phyloP scores from a whole-genome alignment of 306 rosid species.

The Acacia crassicarpa region DNA sequence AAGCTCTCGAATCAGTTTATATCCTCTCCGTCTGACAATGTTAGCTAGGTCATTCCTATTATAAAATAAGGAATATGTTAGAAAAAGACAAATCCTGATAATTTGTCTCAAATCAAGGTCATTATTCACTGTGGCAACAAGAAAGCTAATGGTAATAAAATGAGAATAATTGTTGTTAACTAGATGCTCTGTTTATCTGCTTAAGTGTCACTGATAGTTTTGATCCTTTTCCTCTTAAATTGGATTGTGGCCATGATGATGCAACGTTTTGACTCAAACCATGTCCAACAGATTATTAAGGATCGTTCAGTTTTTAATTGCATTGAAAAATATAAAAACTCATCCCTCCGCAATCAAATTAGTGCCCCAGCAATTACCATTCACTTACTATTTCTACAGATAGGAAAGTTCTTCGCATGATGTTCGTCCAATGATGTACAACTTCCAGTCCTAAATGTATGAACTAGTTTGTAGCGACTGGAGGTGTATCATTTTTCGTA shows the following conservation, averaged over 20 bases:
- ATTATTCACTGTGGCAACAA: not conserved
- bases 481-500: not conserved
- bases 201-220: not conserved
- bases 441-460: no score
- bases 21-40: conserved; percentile 89
- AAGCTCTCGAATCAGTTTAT: conserved; percentile 68
- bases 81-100: not conserved
- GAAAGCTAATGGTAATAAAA: not conserved
- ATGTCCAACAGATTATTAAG: not conserved
- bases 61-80: not conserved
- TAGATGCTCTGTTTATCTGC: not conserved
- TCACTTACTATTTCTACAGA: not conserved
- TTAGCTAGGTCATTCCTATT: conserved; percentile 83
- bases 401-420: not conserved
- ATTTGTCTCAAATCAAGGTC: not conserved
- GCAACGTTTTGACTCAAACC: not conserved
- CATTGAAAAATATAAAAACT: not conserved
- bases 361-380: not conserved
- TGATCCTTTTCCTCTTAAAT: not conserved
- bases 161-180: not conserved
- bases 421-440: not conserved
- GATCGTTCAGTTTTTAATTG: not conserved
- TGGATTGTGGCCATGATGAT: not conserved
- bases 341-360: not conserved
- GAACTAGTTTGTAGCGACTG: no score